Base-by-base conservation (phyloP, 495 filamentous ascomycete species). In the Aspergillus ostianus region DNA sequence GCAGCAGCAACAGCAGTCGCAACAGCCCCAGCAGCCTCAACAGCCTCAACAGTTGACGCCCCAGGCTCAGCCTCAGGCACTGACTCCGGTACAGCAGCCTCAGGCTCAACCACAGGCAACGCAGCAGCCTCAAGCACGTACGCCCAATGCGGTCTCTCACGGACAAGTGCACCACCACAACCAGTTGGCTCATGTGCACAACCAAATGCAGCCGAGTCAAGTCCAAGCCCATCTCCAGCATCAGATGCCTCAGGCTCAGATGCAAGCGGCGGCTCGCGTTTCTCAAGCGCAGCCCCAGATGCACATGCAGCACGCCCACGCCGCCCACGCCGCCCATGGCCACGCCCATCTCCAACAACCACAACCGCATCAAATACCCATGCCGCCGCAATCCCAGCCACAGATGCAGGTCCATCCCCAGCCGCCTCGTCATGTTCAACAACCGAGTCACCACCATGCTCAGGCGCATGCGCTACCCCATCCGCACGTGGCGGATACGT, bases 271-370 rank as follows among this genome's bases (percentile, higher is more conserved):
- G 29, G 30, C 56, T 8, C 60, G 56, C 15, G 19, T 49, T 5
- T 57, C 48, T 4, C 58, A 64, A 8, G 36, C 50, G 4, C 57
- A 60, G 26, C 30, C 45, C 1, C 57, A 58, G 9, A 20, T 30
- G 6, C 62, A 64, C 5, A 49, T 36, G 19, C 62, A 64, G 53
- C 58, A 64, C 10, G n/a, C 55, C n/a, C 62, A 64, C 13, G 29
- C 48, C 4, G 54, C 53, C 49, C 58, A 60, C 29, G 47, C 59
- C 5, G 54, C 53, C 49, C 58, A 60, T 19, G 47, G 56, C 5
- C 64, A 63, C 7, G 19, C 46, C 15, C 60, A 62, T 12, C 53
- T 21, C 26, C 59, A 61, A 13, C 64, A 57, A 8, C 53, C 51
- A 6, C 62, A 67, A 20, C 32, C 55, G 18, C 64, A 64, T 50